phyloP scores from a whole-genome alignment of 1,284 basidiomycete genomes.

The Paramarasmius palmivorus region DNA sequence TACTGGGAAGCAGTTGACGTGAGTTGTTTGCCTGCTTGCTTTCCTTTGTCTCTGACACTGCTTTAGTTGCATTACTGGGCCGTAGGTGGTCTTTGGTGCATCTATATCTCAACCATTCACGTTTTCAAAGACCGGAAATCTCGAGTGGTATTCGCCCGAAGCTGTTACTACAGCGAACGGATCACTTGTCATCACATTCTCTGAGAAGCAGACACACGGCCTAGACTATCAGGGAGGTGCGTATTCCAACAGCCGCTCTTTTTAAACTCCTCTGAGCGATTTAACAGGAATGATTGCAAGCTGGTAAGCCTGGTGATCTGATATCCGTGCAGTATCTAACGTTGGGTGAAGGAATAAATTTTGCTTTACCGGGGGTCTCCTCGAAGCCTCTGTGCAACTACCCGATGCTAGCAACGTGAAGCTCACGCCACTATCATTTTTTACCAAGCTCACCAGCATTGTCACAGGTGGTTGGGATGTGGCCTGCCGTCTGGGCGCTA shows the following conservation, averaged over 20 bases:
- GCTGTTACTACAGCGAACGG: slow-evolving; percentile 55
- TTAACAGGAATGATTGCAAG: slow-evolving; percentile 22
- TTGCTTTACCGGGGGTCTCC: slow-evolving; percentile 24
- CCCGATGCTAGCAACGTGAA: no score
- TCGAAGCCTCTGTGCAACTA: slow-evolving; percentile 29
- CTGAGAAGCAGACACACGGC: slow-evolving; percentile 44
- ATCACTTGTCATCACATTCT: slow-evolving; percentile 52
- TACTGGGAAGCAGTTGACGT: slow-evolving; percentile 34
- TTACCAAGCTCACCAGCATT: no score
- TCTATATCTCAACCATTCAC: not conserved
- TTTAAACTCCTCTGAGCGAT: no score
- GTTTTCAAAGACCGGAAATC: no score
- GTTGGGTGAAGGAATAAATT: slow-evolving; percentile 17
- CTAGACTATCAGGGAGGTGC: slow-evolving; percentile 39
- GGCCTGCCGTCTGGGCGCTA: slow-evolving; percentile 57
- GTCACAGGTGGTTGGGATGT: no score
- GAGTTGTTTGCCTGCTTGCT: no score
- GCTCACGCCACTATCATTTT: no score
- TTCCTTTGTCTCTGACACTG: no score
- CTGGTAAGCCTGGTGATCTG: no score
- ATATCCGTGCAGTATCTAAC: no score
- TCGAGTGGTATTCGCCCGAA: slow-evolving; percentile 48
- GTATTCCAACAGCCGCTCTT: slow-evolving; percentile 10
- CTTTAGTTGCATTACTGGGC: slow-evolving; percentile 60
- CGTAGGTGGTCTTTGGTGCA: not conserved